Evolutionary conservation across 2,329 filamentous ascomycete genomes (phyloP).

Genomic region (Aspergillus awamori): DNA sequence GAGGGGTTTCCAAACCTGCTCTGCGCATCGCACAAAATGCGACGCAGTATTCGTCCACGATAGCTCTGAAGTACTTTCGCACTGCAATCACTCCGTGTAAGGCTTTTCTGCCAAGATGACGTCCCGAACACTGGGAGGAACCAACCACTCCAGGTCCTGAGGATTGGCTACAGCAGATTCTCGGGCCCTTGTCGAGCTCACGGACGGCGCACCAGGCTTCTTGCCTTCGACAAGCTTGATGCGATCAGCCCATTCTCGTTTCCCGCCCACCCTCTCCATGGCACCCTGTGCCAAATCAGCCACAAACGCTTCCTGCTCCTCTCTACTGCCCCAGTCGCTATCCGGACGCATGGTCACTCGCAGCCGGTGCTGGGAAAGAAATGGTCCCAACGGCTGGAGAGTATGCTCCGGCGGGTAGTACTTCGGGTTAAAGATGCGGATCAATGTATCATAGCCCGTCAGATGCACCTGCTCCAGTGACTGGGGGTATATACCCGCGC

Average conservation of each 20-base stretch:
- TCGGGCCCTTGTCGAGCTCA: conserved; percentile 50
- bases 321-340: conserved; percentile 43
- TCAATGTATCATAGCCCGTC: conserved; percentile 53
- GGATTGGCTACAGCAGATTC: conserved; percentile 36
- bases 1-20: not conserved
- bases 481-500: conserved; percentile 38
- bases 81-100: conserved; percentile 27
- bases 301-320: conserved; percentile 45
- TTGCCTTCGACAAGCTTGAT: conserved; percentile 47
- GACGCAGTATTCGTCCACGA: too few species aligned
- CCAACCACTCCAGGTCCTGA: conserved; percentile 39
- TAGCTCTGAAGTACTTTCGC: not conserved
- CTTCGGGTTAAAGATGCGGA: conserved; percentile 52
- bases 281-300: conserved; percentile 41
- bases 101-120: conserved; percentile 37
- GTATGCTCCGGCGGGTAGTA: conserved; percentile 52
- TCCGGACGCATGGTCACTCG: conserved; percentile 48
- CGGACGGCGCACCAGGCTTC: conserved; percentile 35
- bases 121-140: conserved; percentile 37
- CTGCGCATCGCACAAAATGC: not conserved
- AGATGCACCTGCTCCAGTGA: conserved; percentile 51
- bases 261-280: conserved; percentile 41
- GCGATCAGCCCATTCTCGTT: conserved; percentile 46
- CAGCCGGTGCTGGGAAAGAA: conserved; percentile 48
- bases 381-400: conserved; percentile 44